phyloP scores from a whole-genome alignment of 352 stramenopile species.

The Pythium folliculosum region DNA sequence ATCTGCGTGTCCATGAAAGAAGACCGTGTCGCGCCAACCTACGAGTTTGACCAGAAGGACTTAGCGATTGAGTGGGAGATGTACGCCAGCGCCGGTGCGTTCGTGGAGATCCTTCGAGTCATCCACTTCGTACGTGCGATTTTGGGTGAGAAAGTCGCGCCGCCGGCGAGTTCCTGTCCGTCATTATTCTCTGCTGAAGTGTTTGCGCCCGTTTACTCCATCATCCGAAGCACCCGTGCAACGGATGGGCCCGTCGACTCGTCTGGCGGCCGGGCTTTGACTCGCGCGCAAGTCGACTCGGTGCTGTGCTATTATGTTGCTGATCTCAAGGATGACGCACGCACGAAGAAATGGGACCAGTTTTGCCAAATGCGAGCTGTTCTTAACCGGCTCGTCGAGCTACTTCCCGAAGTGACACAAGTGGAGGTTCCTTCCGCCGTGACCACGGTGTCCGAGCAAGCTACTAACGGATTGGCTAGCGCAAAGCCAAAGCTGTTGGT shows the following conservation, averaged over 20 bases:
- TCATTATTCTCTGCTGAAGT: conserved; percentile 69
- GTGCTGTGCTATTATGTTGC: conserved; percentile 28
- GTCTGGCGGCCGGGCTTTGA: conserved; percentile 1
- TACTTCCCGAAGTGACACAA: conserved; percentile 1
- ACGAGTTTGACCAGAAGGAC: conserved; percentile 34
- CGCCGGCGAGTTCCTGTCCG: conserved; percentile 27
- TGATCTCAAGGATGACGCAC: conserved; percentile 23
- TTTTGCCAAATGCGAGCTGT: conserved; percentile 27
- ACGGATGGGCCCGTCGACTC: not conserved
- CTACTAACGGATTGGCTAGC: not conserved
- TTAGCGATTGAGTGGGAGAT: conserved; percentile 51
- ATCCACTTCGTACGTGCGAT: conserved; percentile 54
- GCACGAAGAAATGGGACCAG: conserved; percentile 24
- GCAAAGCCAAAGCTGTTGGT: conserved; percentile 19
- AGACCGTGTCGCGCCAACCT: conserved; percentile 10
- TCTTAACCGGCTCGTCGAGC: conserved; percentile 20
- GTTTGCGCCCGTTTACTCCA: conserved; percentile 55
- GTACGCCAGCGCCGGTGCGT: conserved; percentile 46
- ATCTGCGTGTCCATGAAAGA: conserved; percentile 36
- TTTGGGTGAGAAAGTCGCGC: conserved; percentile 39
- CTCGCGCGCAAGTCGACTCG: conserved; percentile 25
- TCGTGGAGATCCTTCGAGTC: conserved; percentile 57
- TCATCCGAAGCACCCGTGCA: conserved; percentile 25
- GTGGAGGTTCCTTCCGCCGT: not conserved
- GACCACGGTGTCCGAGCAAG: not conserved